Evolutionary conservation across 2,329 filamentous ascomycete genomes (phyloP), one percentile per base, ranked within the genome.

Genomic region (Cordyceps cicadae): DNA sequence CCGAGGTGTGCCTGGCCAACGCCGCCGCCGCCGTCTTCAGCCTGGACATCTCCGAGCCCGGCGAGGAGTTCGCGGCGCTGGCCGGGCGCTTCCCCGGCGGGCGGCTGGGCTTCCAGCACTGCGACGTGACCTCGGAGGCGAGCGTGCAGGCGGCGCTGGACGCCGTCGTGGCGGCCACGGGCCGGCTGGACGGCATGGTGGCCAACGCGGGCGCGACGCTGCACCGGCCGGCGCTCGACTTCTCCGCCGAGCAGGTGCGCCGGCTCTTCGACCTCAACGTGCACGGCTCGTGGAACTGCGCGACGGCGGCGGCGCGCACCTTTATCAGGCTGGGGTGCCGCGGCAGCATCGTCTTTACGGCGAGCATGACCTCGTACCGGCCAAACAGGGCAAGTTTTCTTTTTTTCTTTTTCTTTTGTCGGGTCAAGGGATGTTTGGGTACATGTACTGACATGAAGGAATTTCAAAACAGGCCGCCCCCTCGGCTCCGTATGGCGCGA

Each of bases 181-280:
- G 76, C 34, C 70, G 72, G 41, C 71, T 77, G 62, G 73, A 79
- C 65, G 77, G 77, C 61, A 78, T 82, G 70, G 77, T 81, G 5
- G 75, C 73, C 21, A 81, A 81, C 62, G 79, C 79, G 0, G 78
- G 79, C 14, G 69, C 76, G 4, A 81, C 78, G 6, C 78, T 80
- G 64, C 79, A 81, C 64, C 80, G 81, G 66, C 66, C 78, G 5
- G 77, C 77, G 1, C 69, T 79, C 5, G 71, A 77, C 29, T 79
- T 79, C 62, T 61, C 64, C 15, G 54, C 64, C 45, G 66, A 66
- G 14, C 63, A 68, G 61, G 62, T 67, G 12, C 62, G 66, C 57
- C 72, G 58, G 74, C 77, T 14, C 66, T 79, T 21, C 65, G 71
- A 73, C 61, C 73, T 83, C 49, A 81, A 82, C 65, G 75, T 79